phyloP scores from a whole-genome alignment of 441 rosid genomes.

The Mallotus repandus region DNA sequence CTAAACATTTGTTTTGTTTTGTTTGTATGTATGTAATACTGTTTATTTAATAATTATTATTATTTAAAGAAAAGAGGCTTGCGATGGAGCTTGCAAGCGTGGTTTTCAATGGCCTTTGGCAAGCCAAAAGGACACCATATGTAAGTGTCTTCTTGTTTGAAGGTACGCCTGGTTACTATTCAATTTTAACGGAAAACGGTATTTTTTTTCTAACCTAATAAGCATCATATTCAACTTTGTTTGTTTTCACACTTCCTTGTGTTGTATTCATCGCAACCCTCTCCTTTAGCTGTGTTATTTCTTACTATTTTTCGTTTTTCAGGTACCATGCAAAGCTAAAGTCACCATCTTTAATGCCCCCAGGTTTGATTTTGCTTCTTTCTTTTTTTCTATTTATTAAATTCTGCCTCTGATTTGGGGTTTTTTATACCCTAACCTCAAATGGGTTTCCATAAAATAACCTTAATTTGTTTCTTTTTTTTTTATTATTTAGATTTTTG shows the following conservation, averaged over 20 bases:
- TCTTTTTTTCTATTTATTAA: not conserved
- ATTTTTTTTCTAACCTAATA: conserved; percentile 11
- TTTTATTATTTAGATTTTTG: not conserved
- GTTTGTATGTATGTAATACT: not conserved
- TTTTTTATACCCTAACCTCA: conserved; percentile 2
- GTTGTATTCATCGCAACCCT: not conserved
- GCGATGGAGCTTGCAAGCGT: conserved; percentile 39
- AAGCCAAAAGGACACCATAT: conserved; percentile 21
- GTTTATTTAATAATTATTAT: not conserved
- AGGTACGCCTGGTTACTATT: conserved; percentile 33
- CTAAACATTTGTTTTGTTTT: not conserved
- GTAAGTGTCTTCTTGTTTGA: conserved; percentile 5
- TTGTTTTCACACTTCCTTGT: not conserved
- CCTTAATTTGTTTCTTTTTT: not conserved
- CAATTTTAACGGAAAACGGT: conserved; percentile 37
- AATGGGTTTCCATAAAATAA: conserved; percentile 23
- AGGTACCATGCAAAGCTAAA: conserved; percentile 15
- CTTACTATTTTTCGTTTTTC: not conserved
- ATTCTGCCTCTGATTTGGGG: conserved; percentile 1
- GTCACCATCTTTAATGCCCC: not conserved
- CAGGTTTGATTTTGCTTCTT: not conserved
- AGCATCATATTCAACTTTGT: not conserved
- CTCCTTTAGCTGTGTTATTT: not conserved
- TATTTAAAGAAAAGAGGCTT: not conserved
- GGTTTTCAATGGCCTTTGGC: conserved; percentile 41